Conservation (phyloP, 208 protist species). For the Acanthamoeba royreba region DNA sequence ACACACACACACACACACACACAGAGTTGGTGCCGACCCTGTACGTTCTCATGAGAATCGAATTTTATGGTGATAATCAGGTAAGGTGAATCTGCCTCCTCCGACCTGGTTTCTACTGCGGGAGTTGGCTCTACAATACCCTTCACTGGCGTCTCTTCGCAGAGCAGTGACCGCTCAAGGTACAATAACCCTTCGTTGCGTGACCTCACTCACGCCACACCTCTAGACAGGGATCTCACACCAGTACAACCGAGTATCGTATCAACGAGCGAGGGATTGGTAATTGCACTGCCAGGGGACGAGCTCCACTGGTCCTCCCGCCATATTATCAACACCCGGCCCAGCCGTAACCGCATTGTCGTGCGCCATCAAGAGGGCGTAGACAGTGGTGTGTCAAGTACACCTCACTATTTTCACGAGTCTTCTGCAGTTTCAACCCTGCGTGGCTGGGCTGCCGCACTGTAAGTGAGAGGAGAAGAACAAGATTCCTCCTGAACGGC, state of each 20-base stretch:
- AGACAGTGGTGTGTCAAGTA: no score
- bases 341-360: background rate
- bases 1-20: no score
- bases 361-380: no score
- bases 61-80: background rate
- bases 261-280: background rate
- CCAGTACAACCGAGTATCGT: background rate
- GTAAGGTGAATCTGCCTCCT: background rate
- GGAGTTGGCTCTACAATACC: background rate
- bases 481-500: no score
- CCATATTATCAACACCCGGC: background rate
- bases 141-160: background rate
- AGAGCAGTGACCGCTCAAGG: background rate
- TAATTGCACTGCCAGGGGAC: background rate
- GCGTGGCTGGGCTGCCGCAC: no score
- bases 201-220: background rate
- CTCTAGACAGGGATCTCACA: background rate
- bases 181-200: background rate
- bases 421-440: no score
- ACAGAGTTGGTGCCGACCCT: no score
- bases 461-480: no score
- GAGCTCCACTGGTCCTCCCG: background rate
- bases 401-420: no score
- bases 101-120: slow-evolving; percentile 35
- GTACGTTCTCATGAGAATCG: no score